Percentiles rank a stretch among this genome's conserved stretches.
These are phyloP conservation scores for Phytophthora uliginosa DNA, from an alignment of 352 stramenopile genomes.

Conservation along the genomic window DNA sequence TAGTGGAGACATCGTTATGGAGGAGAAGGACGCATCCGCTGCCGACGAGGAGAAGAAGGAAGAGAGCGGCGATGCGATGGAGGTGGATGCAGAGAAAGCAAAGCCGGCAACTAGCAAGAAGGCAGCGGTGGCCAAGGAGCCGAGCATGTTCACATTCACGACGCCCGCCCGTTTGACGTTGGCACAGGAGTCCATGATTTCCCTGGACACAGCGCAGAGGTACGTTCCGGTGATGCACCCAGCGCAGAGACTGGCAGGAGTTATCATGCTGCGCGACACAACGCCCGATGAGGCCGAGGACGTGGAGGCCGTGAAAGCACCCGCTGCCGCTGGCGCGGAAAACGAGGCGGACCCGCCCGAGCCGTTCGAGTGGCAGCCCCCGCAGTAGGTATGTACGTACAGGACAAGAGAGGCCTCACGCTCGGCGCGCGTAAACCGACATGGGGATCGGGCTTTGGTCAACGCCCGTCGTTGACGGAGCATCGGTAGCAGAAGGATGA, in stretches of 20 bases:
- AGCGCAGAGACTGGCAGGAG: conserved; percentile 84
- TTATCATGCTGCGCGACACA: conserved; percentile 97
- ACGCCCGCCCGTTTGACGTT: conserved; percentile 96
- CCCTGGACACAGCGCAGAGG: conserved; percentile 93
- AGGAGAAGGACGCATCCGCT: conserved; percentile 49
- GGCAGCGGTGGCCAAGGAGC: conserved; percentile 90
- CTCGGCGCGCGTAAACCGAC: conserved; percentile 27
- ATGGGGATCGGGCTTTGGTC: conserved; percentile 28
- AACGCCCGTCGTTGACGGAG: conserved; percentile 2
- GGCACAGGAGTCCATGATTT: conserved; percentile 92
- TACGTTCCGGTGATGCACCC: conserved; percentile 90
- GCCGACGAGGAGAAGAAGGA: conserved; percentile 65
- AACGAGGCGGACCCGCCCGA: conserved; percentile 96
- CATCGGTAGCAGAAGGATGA: conserved; percentile 30
- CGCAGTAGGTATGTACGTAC: conserved; percentile 55
- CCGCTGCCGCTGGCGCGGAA: conserved; percentile 90
- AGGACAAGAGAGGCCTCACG: conserved; percentile 30
- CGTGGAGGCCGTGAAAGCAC: conserved; percentile 94
- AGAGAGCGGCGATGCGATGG: conserved; percentile 62
- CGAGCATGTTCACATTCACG: conserved; percentile 92
- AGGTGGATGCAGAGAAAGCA: conserved; percentile 71
- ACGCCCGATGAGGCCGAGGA: conserved; percentile 95
- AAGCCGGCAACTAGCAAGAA: conserved; percentile 57
- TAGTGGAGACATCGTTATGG: conserved; percentile 61
- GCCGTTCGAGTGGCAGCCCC: conserved; percentile 97